Base-by-base conservation (phyloP, 2,329 filamentous ascomycete species). In the Fusarium graminum region DNA sequence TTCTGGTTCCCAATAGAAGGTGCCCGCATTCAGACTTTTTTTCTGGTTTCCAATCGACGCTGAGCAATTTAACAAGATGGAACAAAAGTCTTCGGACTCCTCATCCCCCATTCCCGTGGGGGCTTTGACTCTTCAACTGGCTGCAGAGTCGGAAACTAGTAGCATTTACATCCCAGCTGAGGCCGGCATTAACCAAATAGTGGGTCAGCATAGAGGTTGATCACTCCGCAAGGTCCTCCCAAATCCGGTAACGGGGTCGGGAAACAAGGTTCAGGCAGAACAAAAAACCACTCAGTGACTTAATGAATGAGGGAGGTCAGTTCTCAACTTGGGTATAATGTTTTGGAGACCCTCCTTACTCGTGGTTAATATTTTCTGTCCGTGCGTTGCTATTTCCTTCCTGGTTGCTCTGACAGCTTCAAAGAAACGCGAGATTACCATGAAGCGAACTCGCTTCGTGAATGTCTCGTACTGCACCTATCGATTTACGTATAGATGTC, bases 251-350 rank as follows among this genome's bases (percentile, higher is more conserved):
- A 67, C 45, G 44, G 45, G 44, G 40, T 51, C 36, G 36, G 29
- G 51, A 63, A 65, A 65, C 65, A 67, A 67, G 59, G 65, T 67
- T 68, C 65, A 68, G 65, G 30, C 59, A 53, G 57, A 57, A 59
- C 46, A 46, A 22, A 65, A 52, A 57, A 50, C 50, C 64, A 56
- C 47, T 51, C 53, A 60, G 34, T 59, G 43, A 36, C 53, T 39
- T 45, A 44, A 19, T 50, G 42, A 13, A 42, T 47, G 39, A 42
- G 28, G 28, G 46, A 50, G 45, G 40, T 59, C 45, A 58, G 63
- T 67, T 64, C 54, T 54, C 51, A 46, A 57, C 52, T 65, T 52
- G 39, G 41, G 38, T 60, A 61, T 50, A 40, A 30, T 41, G 44
- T 36, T 47, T 25, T 45, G 46, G 41, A 42, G 51, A 45, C 53